These are phyloP conservation scores for Vaccinium darrowii DNA, from an alignment of 148 eudicot species.

Conservation along the genomic window DNA sequence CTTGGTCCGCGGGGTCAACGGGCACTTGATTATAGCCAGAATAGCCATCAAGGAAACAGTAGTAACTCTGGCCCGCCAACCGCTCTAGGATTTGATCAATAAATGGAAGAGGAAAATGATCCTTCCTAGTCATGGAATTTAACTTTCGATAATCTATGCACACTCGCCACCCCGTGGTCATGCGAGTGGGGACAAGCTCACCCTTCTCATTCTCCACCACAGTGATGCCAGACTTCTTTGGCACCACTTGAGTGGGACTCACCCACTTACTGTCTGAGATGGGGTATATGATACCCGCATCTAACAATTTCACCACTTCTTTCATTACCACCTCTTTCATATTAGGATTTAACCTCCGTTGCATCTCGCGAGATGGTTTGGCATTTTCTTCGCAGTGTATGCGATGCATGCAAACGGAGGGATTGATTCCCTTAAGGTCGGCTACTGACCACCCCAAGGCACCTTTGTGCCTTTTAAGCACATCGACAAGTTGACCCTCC, in stretches of 20 bases:
- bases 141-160: no score
- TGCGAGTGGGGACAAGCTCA: neutral
- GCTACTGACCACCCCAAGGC: neutral
- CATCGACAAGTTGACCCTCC: neutral
- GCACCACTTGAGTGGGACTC: neutral
- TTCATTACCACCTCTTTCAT: neutral
- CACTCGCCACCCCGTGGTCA: no score
- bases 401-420: neutral
- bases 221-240: neutral
- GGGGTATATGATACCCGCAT: neutral
- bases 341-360: neutral
- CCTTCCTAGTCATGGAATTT: no score
- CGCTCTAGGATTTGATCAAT: no score
- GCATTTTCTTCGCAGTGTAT: neutral
- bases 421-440: neutral
- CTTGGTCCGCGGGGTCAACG: no score
- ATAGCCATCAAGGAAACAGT: no score
- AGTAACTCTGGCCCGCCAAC: no score
- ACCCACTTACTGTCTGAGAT: neutral
- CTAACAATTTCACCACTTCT: neutral
- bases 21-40: no score
- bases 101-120: no score
- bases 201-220: neutral
- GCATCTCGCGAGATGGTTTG: neutral
- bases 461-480: neutral